A percentile compares a stretch with the other conserved stretches of the same genome.
These are phyloP conservation scores for Claviceps fusiformis DNA, from an alignment of 2,329 filamentous ascomycete genomes.

Conservation along the genomic window DNA sequence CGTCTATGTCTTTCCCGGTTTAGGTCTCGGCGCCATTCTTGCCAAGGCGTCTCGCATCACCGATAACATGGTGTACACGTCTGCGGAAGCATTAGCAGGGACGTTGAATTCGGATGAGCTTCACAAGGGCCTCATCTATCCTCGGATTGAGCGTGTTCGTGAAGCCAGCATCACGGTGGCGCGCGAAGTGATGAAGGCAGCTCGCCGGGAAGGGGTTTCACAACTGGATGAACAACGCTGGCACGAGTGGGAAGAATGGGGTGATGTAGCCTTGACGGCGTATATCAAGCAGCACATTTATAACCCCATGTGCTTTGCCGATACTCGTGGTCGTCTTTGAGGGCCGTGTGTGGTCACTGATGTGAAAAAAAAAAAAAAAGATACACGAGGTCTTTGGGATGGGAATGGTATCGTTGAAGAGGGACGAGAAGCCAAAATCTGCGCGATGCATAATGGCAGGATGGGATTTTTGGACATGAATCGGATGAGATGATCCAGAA, in stretches of 20 bases:
- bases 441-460: too few relatives aligned
- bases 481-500: background rate
- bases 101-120: constrained; percentile 72
- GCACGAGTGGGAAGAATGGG: constrained; percentile 60
- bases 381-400: too few relatives aligned
- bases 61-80: constrained; percentile 93
- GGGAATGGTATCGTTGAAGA: background rate
- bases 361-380: background rate
- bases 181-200: constrained; percentile 84
- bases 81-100: constrained; percentile 66
- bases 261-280: constrained; percentile 45
- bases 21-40: constrained; percentile 85
- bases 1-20: constrained; percentile 90
- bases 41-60: constrained; percentile 78
- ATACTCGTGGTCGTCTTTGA: constrained; percentile 21
- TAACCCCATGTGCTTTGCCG: constrained; percentile 36
- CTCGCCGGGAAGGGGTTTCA: constrained; percentile 68
- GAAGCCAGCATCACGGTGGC: constrained; percentile 80
- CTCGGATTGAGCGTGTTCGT: constrained; percentile 77
- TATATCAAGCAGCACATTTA: constrained; percentile 50
- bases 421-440: too few relatives aligned
- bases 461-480: background rate
- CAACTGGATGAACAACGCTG: constrained; percentile 54
- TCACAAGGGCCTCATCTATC: constrained; percentile 77
- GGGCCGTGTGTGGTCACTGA: background rate